A percentile compares a stretch with the other conserved stretches of the same genome.
phyloP scores from a whole-genome alignment of 2,329 filamentous ascomycete species.

The Neoscytalidium dimidiatum region DNA sequence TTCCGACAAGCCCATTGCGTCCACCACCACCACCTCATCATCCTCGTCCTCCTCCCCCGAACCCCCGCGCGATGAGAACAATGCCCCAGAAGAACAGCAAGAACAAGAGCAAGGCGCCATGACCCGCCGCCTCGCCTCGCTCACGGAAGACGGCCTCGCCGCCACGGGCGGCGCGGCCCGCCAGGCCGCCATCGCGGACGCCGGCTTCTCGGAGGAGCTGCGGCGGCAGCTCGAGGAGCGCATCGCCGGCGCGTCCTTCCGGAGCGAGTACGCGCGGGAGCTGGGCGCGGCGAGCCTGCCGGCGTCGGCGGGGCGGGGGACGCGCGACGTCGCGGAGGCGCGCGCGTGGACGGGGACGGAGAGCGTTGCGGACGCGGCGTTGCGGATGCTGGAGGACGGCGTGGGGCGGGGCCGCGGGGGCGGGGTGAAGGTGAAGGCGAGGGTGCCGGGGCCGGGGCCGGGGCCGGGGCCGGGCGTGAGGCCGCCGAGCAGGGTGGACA shows the following conservation, averaged over 20 bases:
- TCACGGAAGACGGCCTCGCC: conserved; percentile 62
- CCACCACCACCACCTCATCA: background rate
- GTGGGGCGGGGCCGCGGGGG: conserved; percentile 47
- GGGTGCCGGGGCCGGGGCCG: background rate
- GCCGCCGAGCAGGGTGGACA: conserved; percentile 43
- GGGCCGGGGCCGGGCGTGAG: conserved; percentile 23
- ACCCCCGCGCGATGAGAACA: background rate
- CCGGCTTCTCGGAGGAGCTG: conserved; percentile 63
- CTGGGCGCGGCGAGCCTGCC: conserved; percentile 58
- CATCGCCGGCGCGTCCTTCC: conserved; percentile 58
- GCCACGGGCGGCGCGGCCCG: conserved; percentile 56
- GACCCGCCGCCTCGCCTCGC: conserved; percentile 57
- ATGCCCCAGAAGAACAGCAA: conserved; percentile 9
- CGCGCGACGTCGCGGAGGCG: conserved; percentile 66
- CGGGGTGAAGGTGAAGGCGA: conserved; percentile 4
- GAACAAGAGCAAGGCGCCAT: conserved; percentile 56
- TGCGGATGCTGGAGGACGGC: conserved; percentile 73
- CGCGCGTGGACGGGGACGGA: conserved; percentile 80
- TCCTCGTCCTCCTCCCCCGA: too few species aligned
- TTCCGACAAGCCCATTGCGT: conserved; percentile 27
- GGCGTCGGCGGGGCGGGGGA: conserved; percentile 66
- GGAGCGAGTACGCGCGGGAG: conserved; percentile 53
- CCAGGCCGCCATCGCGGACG: conserved; percentile 60
- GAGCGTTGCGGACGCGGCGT: conserved; percentile 68
- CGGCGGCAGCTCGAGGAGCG: conserved; percentile 60